Percentiles rank a stretch among this genome's conserved stretches.
Conservation (phyloP, 2,329 filamentous ascomycete genomes). For the Fusarium marasasianum region DNA sequence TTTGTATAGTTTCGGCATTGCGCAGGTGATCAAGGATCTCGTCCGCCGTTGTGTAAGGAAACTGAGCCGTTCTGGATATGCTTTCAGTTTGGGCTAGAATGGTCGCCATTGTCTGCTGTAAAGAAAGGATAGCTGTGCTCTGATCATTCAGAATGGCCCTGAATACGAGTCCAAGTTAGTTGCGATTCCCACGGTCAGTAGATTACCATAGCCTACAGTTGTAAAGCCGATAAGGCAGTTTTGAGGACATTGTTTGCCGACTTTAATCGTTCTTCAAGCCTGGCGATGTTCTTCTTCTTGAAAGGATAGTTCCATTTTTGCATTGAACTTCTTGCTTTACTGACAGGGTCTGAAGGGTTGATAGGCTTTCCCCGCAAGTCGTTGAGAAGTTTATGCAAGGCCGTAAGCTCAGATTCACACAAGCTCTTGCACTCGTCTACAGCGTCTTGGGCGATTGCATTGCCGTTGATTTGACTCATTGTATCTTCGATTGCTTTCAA, state of each 20-base stretch:
- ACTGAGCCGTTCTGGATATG: background rate
- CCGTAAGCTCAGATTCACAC: accelerated
- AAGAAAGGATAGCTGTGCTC: accelerated
- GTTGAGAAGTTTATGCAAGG: accelerated
- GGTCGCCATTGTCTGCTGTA: background rate
- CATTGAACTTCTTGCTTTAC: accelerated
- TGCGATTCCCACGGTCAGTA: too few relatives aligned
- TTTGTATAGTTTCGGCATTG: background rate
- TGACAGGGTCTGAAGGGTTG: accelerated
- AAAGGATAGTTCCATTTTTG: background rate
- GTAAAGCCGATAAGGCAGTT: accelerated
- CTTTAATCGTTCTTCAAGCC: background rate
- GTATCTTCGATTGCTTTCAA: accelerated
- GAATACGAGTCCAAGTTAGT: accelerated
- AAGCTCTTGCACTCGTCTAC: background rate
- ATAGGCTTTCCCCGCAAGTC: accelerated
- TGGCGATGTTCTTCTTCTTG: background rate
- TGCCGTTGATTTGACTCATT: accelerated
- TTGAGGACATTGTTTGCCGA: background rate
- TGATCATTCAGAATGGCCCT: background rate
- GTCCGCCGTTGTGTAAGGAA: background rate
- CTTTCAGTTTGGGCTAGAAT: background rate
- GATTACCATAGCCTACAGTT: background rate
- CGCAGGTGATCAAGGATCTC: background rate
- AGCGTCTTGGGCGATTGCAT: accelerated